Evolutionary conservation across 306 rosid genomes (phyloP), one percentile per base, ranked within the genome.

Genomic region (Pyrus pyrifolia): DNA sequence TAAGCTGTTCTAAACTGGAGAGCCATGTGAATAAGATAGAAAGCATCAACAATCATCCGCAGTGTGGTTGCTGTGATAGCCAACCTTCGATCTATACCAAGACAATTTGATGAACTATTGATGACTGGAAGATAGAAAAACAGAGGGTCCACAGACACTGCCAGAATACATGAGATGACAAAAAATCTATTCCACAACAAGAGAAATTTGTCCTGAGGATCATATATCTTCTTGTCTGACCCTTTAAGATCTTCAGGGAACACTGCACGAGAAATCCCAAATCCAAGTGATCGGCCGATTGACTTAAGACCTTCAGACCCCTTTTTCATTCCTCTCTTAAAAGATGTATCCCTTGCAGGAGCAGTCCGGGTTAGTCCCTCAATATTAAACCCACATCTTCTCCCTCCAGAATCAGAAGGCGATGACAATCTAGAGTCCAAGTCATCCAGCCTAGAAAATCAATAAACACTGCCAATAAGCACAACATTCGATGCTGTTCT

Each of bases 291-390:
- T 72, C 96, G 89, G 44, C 98, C 98, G 67, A 95, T 89, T 38
- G 93, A 90, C 85, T 92, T 92, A 51, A 95, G 88, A 81, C 98
- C 97, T 88, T 89, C 97, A 11, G 98, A 95, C 23, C 98, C 97
- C 85, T 86, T 92, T 82, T 60, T 89, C 98, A 95, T 89, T 78
- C 97, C 97, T 84, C 79, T 92, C 81, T 90, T 92, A 62, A 95
- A 92, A 64, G 99, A 95, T 72, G 88, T 78, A 82, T 88, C 83
- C 81, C 86, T 91, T 51, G 81, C 86, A 80, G 79, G 89, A 49
- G 81, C 91, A 76, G 83, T 73, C 73, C 87, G 87, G 73, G 76
- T 81, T 79, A 90, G 84, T 85, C 91, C 89, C 58, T 88, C 97
- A 57, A 87, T 85, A 77, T 79, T 80, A 82, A 90, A 91, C 68